These are phyloP conservation scores for Xylariales sp. DNA, from an alignment of 2,329 filamentous ascomycete genomes.

Conservation along the genomic window DNA sequence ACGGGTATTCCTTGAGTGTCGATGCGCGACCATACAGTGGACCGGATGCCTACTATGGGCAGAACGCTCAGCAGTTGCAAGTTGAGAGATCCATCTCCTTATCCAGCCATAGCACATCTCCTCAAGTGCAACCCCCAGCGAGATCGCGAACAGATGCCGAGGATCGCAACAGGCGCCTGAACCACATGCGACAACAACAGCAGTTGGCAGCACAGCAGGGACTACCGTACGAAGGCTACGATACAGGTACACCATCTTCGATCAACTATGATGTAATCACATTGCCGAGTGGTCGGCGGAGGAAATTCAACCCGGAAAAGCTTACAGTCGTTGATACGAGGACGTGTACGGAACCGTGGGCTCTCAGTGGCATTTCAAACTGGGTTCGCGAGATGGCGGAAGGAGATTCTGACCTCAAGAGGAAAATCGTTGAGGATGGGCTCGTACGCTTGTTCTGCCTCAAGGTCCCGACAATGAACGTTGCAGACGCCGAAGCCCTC, in stretches of 20 bases:
- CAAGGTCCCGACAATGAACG: slow-evolving; percentile 98
- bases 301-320: slow-evolving; percentile 82
- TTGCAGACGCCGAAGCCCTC: slow-evolving; percentile 87
- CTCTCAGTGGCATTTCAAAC: slow-evolving; percentile 75
- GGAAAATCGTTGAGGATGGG: slow-evolving; percentile 80
- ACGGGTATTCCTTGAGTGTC: slow-evolving; percentile 43
- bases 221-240: slow-evolving; percentile 51
- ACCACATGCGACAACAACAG: slow-evolving; percentile 49
- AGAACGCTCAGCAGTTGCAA: slow-evolving; percentile 38
- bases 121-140: slow-evolving; percentile 73
- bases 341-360: slow-evolving; percentile 87
- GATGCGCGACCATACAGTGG: slow-evolving; percentile 39
- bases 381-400: slow-evolving; percentile 91
- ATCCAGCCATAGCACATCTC: slow-evolving; percentile 74
- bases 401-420: slow-evolving; percentile 81
- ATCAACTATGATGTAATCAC: slow-evolving; percentile 79
- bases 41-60: slow-evolving; percentile 47
- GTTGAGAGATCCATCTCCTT: slow-evolving; percentile 76
- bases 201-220: slow-evolving; percentile 47
- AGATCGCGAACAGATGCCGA: slow-evolving; percentile 92
- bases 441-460: slow-evolving; percentile 84
- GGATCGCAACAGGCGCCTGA: slow-evolving; percentile 47
- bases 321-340: slow-evolving; percentile 75
- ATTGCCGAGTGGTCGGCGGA: slow-evolving; percentile 72
- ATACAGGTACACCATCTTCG: slow-evolving; percentile 46